These are phyloP conservation scores for Myxozyma monticola DNA, from an alignment of 805 yeast species.

Conservation along the genomic window DNA sequence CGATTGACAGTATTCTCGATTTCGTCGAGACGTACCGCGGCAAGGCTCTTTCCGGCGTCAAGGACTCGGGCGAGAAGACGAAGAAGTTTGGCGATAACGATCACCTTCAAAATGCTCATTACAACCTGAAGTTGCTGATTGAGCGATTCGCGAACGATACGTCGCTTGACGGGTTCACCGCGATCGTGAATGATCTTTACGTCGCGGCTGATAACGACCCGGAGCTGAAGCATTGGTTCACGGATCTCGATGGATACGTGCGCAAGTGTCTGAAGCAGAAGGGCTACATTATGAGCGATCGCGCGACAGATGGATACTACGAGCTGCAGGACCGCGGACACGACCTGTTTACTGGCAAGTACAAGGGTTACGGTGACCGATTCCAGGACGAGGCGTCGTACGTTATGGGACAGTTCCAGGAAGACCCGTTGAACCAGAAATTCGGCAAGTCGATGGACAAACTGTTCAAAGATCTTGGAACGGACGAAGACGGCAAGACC, in stretches of 20 bases:
- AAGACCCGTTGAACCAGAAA: conserved; percentile 20
- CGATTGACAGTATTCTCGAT: conserved; percentile 24
- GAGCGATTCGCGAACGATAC: conserved; percentile 30
- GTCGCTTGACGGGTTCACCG: conserved; percentile 16
- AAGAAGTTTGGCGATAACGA: conserved; percentile 18
- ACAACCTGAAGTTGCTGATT: conserved; percentile 15
- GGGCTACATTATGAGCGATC: conserved; percentile 23
- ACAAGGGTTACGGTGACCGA: conserved; percentile 17
- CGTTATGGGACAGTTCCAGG: conserved; percentile 13
- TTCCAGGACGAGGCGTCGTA: conserved; percentile 15
- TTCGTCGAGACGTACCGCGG: conserved; percentile 19
- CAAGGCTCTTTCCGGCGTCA: not conserved
- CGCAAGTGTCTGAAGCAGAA: conserved; percentile 18
- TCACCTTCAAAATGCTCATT: conserved; percentile 16
- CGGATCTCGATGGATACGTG: conserved; percentile 13
- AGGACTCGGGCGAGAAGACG: not conserved
- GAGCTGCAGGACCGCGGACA: conserved; percentile 20
- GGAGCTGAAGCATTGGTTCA: conserved; percentile 23
- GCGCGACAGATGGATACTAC: conserved; percentile 15
- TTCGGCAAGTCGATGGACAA: conserved; percentile 11
- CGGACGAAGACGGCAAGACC: conserved; percentile 8
- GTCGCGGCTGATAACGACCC: conserved; percentile 25
- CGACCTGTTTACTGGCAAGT: conserved; percentile 9
- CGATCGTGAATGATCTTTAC: conserved; percentile 16
- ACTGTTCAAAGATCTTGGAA: conserved; percentile 17